A percentile compares a stretch with the other conserved stretches of the same genome.
phyloP scores from a whole-genome alignment of 2,329 filamentous ascomycete genomes.

The Chaetomiaceae sp. region DNA sequence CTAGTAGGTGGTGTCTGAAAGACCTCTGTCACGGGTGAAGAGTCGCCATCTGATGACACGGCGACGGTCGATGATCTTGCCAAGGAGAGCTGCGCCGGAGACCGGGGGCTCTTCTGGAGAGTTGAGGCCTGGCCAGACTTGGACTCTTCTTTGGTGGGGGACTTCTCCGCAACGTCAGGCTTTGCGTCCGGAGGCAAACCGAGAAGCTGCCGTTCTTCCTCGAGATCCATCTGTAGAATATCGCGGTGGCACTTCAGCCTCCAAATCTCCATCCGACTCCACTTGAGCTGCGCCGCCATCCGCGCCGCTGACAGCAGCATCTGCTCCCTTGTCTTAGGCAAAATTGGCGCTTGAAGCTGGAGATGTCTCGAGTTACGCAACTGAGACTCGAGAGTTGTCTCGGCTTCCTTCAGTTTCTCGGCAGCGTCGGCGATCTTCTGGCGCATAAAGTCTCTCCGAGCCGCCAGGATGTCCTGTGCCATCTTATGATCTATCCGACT shows the following conservation, averaged over 20 bases:
- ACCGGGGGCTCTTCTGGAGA: constrained; percentile 36
- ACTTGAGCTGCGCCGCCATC: constrained; percentile 84
- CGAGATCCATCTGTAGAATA: constrained; percentile 77
- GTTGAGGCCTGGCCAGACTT: constrained; percentile 35
- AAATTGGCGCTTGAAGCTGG: constrained; percentile 81
- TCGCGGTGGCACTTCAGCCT: constrained; percentile 85
- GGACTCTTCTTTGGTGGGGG: constrained; percentile 31
- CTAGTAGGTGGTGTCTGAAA: constrained; percentile 48
- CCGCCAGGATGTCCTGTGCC: constrained; percentile 78
- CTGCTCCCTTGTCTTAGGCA: constrained; percentile 82
- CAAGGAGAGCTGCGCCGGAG: constrained; percentile 32
- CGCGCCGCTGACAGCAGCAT: constrained; percentile 79
- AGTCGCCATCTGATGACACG: constrained; percentile 33
- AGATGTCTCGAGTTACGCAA: constrained; percentile 87
- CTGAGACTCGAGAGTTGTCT: constrained; percentile 77
- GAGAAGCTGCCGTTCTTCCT: constrained; percentile 61
- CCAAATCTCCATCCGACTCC: constrained; percentile 94
- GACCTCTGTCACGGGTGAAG: constrained; percentile 39
- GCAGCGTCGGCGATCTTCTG: constrained; percentile 80
- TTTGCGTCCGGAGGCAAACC: constrained; percentile 32
- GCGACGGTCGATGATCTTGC: constrained; percentile 32
- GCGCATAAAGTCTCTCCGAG: constrained; percentile 75
- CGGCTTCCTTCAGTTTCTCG: constrained; percentile 65
- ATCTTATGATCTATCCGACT: constrained; percentile 75
- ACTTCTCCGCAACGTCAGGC: constrained; percentile 22